A percentile compares a stretch with the other conserved stretches of the same genome.
phyloP scores from a whole-genome alignment of 495 filamentous ascomycete species.

The Penicillium chermesinum region DNA sequence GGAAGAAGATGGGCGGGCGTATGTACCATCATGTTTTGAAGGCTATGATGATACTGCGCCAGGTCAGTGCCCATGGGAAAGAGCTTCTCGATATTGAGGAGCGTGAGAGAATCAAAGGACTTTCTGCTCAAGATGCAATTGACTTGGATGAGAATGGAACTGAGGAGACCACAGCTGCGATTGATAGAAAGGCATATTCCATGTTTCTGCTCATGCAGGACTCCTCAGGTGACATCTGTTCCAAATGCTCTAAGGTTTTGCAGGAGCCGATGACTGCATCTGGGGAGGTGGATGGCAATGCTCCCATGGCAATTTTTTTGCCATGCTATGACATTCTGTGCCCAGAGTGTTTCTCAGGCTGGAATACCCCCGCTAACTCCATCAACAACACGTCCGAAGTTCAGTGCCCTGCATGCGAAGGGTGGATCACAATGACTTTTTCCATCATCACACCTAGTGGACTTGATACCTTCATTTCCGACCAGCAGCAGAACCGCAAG shows the following conservation, averaged over 20 bases:
- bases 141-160: conserved; percentile 73
- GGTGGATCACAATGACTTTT: conserved; percentile 51
- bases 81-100: conserved; percentile 83
- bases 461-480: conserved; percentile 48
- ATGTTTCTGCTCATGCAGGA: conserved; percentile 78
- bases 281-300: conserved; percentile 49
- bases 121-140: conserved; percentile 76
- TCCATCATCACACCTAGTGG: conserved; percentile 63
- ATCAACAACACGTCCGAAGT: conserved; percentile 22
- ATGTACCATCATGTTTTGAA: conserved; percentile 85
- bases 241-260: conserved; percentile 61
- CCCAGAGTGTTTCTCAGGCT: conserved; percentile 56
- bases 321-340: conserved; percentile 83
- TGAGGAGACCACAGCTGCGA: conserved; percentile 50
- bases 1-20: conserved; percentile 67
- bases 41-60: conserved; percentile 82
- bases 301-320: conserved; percentile 69
- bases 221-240: conserved; percentile 64
- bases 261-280: conserved; percentile 37
- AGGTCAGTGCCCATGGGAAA: conserved; percentile 85
- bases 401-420: conserved; percentile 63
- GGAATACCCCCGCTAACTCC: conserved; percentile 15
- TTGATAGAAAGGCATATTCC: conserved; percentile 68
- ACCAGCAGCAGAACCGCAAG: conserved; percentile 36
- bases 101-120: conserved; percentile 67